Base-by-base conservation (phyloP, 352 stramenopile genomes). In the Thalassiosira pacifica region DNA sequence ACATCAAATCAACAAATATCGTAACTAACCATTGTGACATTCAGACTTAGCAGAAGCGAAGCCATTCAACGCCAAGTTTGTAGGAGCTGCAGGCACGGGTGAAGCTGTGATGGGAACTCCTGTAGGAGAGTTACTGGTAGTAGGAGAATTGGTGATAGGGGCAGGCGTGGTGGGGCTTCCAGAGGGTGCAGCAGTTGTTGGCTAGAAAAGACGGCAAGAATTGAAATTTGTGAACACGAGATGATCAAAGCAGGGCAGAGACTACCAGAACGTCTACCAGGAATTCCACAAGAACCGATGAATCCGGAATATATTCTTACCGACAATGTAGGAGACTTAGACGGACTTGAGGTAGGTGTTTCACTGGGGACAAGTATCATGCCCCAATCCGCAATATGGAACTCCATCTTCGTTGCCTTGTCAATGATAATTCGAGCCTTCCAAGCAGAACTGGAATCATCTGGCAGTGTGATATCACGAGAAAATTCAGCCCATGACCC, bases 331-430 rank as follows among this genome's bases (percentile, higher is more conserved):
- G 70, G 70, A 19, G 65, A 77, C 27, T 22, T 18, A 45, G 2
- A 18, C 10, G 66, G 27, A 31, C 68, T 76, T 34, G 42, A 22
- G 0, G 75, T 66, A 19, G 63, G 64, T 0, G 75, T 16, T 3
- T 34, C 61, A 57, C 48, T 60, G 40, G 64, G 64, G 27, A 55
- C 63, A 10, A 82, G 42, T 29, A n/a, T 57, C 75, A 82, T 67
- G 19, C 75, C 75, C 75, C 75, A 82, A 5, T 77, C 75, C 24
- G 64, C 40, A 27, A 82, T 82, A 4, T 77, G 31, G 27, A 82
- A 82, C 65, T 82, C 75, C 19, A 9, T 53, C 19, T 77, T 77
- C 22, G 27, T 16, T 1, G 75, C 64, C 65, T 82, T 45, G 75
- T 82, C 65, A 37, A 82, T 76, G 6, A 82, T 29, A 22, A 82